Conservation (phyloP, 768 basidiomycete species). For the Suillus plorans region DNA sequence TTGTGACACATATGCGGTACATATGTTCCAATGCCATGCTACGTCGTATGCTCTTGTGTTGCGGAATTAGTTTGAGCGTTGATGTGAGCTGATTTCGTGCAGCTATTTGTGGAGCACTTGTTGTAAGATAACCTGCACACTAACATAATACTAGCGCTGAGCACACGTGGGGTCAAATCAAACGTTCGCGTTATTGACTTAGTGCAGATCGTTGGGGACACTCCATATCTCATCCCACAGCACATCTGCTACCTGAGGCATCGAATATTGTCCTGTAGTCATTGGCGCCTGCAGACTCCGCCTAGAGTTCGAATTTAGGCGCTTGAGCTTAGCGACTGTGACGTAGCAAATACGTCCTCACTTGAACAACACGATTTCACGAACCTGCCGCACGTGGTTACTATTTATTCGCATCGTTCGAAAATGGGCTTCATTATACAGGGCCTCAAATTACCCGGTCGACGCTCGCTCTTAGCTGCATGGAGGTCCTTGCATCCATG, state of each 20-base stretch:
- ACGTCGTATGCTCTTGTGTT: not conserved
- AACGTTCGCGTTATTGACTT: not conserved
- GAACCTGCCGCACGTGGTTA: not conserved
- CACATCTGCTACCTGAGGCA: not conserved
- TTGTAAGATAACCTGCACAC: not conserved
- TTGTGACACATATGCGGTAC: constrained; percentile 22
- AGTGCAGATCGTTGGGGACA: not conserved
- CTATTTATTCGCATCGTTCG: not conserved
- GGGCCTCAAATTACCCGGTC: not conserved
- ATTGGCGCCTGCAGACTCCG: too few relatives aligned
- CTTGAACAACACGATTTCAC: not conserved
- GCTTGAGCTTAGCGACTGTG: not conserved
- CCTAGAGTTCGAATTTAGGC: not conserved
- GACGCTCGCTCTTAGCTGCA: not conserved
- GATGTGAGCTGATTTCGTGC: not conserved
- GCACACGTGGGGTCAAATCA: not conserved
- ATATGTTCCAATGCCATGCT: constrained; percentile 4
- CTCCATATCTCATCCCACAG: not conserved
- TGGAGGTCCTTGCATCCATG: not conserved
- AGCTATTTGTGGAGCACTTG: not conserved
- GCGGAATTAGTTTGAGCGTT: not conserved
- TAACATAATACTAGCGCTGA: not conserved
- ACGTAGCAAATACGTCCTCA: not conserved
- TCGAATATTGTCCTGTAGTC: not conserved
- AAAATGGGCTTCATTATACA: not conserved